These are phyloP conservation scores for Umbilicus rupestris DNA, from an alignment of 164 flowering plant genomes.

Conservation along the genomic window DNA sequence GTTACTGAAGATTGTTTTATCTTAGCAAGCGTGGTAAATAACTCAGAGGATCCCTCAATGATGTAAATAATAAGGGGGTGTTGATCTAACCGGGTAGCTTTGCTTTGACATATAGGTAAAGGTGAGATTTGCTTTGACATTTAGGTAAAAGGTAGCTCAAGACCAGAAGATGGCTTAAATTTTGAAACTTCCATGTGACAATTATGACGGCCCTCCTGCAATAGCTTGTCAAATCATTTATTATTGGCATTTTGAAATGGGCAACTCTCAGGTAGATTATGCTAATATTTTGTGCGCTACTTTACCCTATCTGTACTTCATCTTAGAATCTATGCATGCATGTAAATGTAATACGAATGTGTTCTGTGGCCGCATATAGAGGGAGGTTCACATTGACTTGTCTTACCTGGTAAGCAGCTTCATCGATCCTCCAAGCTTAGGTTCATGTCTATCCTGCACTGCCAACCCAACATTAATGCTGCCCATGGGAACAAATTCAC, in stretches of 20 bases:
- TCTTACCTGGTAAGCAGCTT: not conserved
- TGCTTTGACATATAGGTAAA: too few species aligned
- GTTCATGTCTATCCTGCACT: not conserved
- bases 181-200: conserved; percentile 1
- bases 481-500: too few species aligned
- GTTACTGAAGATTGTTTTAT: too few species aligned
- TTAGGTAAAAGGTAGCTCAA: conserved; percentile 3
- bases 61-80: not conserved
- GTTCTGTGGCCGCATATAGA: not conserved
- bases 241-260: not conserved
- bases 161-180: not conserved
- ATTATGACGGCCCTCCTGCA: not conserved
- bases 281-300: not conserved
- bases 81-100: too few species aligned
- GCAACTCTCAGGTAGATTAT: too few species aligned
- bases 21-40: too few species aligned
- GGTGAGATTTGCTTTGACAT: too few species aligned
- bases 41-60: too few species aligned
- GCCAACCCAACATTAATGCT: not conserved
- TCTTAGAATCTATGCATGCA: not conserved
- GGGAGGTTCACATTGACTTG: not conserved
- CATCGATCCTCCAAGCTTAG: conserved; percentile 2
- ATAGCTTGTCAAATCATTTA: not conserved
- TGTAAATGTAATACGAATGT: not conserved
- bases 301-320: not conserved